Percentiles rank a stretch among this genome's conserved stretches.
Evolutionary conservation across 495 filamentous ascomycete species (phyloP).

Genomic region (Staphylotrichum tortipilum): DNA sequence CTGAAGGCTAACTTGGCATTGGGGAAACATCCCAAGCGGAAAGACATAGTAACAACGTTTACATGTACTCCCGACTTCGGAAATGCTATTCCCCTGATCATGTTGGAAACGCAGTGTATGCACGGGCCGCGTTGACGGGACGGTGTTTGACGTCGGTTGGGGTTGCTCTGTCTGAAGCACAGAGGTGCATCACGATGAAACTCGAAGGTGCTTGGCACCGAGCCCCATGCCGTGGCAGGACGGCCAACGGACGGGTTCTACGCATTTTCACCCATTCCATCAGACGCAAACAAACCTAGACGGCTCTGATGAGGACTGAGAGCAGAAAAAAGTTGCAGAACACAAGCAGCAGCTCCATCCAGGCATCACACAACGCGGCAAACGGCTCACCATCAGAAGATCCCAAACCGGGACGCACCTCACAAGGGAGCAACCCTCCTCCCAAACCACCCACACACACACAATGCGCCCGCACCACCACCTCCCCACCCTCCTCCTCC

Average conservation of each 20-base stretch:
- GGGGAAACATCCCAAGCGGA: no score
- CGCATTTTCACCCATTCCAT: no score
- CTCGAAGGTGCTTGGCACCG: slow-evolving; percentile 4
- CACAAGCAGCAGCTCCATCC: no score
- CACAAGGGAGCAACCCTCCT: not conserved
- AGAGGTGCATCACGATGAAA: slow-evolving; percentile 4
- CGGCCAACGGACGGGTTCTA: no score
- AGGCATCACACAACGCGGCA: no score
- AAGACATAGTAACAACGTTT: no score
- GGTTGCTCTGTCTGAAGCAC: not conserved
- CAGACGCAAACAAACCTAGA: no score
- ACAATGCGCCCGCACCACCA: not conserved
- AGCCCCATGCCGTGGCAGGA: not conserved
- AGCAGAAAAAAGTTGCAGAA: no score
- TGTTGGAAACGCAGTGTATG: not conserved
- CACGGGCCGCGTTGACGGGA: not conserved
- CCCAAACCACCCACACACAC: not conserved
- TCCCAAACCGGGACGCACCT: not conserved
- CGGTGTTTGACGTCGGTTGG: not conserved
- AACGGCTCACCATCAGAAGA: not conserved
- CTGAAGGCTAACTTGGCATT: no score
- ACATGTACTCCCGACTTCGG: no score
- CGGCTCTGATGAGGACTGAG: no score
- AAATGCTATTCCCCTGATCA: no score
- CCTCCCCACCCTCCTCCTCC: not conserved